Percentiles rank a stretch among this genome's conserved stretches.
Conservation (phyloP, 2,329 filamentous ascomycete species). For the Aspergillus vadensis region DNA sequence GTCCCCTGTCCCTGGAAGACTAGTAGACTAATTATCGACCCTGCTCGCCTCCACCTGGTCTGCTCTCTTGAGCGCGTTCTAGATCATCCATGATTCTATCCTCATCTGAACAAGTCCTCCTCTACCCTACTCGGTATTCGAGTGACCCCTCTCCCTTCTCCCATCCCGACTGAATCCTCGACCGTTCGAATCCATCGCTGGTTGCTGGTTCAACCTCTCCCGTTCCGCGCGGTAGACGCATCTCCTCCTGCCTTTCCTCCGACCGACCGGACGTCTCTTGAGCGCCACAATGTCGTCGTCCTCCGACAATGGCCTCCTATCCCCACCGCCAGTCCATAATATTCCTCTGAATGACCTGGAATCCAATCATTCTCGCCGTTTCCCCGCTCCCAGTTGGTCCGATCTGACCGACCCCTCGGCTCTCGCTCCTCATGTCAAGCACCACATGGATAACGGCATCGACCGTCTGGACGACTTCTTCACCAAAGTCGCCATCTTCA, state of each 20-base stretch:
- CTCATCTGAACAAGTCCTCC: background rate
- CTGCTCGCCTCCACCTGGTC: background rate
- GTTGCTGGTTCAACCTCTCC: too few relatives aligned
- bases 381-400: slow-evolving; percentile 17
- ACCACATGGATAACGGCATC: slow-evolving; percentile 29
- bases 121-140: too few relatives aligned
- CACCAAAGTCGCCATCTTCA: slow-evolving; percentile 30
- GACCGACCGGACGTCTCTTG: too few relatives aligned
- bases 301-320: slow-evolving; percentile 17
- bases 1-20: too few relatives aligned
- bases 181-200: too few relatives aligned
- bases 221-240: too few relatives aligned
- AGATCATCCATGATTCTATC: background rate
- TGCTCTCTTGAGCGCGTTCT: too few relatives aligned
- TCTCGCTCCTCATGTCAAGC: slow-evolving; percentile 20
- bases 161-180: too few relatives aligned
- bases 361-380: slow-evolving; percentile 18
- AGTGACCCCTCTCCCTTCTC: too few relatives aligned
- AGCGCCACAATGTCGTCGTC: slow-evolving; percentile 17
- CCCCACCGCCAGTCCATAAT: slow-evolving; percentile 28
- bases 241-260: too few relatives aligned
- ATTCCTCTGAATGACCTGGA: slow-evolving; percentile 36
- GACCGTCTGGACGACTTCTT: slow-evolving; percentile 25
- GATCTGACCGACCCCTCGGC: slow-evolving; percentile 19
- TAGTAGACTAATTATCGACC: too few relatives aligned